These are phyloP conservation scores for Candida ulmi DNA, from an alignment of 805 yeast species.

Conservation along the genomic window DNA sequence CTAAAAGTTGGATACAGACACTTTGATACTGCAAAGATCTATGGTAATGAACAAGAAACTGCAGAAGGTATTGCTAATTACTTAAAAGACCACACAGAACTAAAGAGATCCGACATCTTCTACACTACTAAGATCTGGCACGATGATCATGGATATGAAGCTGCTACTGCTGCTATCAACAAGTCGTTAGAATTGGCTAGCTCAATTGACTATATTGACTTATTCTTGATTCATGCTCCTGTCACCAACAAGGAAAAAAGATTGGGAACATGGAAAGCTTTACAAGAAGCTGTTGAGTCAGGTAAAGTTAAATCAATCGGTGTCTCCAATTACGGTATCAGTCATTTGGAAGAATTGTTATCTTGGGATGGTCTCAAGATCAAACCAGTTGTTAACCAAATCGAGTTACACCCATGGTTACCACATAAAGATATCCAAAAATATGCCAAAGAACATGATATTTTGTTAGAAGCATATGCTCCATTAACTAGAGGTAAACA, in stretches of 20 bases:
- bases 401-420: constrained; percentile 81
- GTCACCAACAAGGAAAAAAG: constrained; percentile 40
- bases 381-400: constrained; percentile 68
- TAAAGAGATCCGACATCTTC: constrained; percentile 41
- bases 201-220: constrained; percentile 56
- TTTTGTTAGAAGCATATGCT: constrained; percentile 68
- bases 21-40: constrained; percentile 60
- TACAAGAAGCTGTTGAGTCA: constrained; percentile 61
- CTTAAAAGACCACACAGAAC: constrained; percentile 37
- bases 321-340: constrained; percentile 65
- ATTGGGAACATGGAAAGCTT: constrained; percentile 60
- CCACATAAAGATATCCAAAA: constrained; percentile 59
- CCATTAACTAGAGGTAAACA: constrained; percentile 66
- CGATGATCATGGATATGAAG: constrained; percentile 49
- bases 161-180: constrained; percentile 52
- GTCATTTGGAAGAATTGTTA: constrained; percentile 55
- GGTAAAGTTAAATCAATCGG: constrained; percentile 62
- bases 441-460: constrained; percentile 47
- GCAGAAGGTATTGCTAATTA: constrained; percentile 51
- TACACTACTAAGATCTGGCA: constrained; percentile 72
- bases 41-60: constrained; percentile 56
- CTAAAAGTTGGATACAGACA: constrained; percentile 62
- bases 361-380: constrained; percentile 45
- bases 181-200: constrained; percentile 45
- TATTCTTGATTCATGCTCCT: constrained; percentile 63